phyloP scores from a whole-genome alignment of 176 grass and related monocot genomes.

The Bonia amplexicaulis region DNA sequence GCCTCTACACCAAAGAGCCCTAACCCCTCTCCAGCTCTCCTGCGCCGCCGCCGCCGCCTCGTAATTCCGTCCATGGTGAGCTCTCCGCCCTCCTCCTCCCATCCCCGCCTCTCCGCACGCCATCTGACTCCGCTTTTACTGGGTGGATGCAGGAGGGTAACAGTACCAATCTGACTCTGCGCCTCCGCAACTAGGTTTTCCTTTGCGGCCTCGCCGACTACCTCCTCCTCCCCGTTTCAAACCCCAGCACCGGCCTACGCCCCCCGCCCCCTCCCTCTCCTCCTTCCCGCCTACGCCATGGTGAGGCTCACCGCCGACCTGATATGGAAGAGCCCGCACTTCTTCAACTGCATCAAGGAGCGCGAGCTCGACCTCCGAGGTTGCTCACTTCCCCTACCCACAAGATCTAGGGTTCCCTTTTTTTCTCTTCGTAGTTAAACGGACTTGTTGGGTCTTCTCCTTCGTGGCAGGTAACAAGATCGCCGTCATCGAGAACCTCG shows the following conservation, averaged over 20 bases:
- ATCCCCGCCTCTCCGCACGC: neutral
- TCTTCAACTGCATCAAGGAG: constrained; percentile 97
- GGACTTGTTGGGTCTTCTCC: neutral
- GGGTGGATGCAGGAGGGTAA: neutral
- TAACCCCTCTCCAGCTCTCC: neutral
- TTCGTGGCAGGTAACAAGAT: constrained; percentile 80
- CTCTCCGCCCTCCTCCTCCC: neutral
- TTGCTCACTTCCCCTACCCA: neutral
- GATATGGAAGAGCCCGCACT: constrained; percentile 99
- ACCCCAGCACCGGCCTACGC: neutral
- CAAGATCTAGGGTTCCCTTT: constrained; percentile 30
- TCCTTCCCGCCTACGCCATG: constrained; percentile 26
- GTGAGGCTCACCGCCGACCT: constrained; percentile 88
- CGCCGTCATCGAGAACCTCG: constrained; percentile 82
- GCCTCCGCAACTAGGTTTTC: constrained; percentile 10
- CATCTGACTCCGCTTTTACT: neutral
- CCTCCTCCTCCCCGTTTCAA: neutral
- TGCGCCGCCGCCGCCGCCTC: neutral
- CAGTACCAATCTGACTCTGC: neutral
- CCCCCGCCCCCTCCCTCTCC: neutral
- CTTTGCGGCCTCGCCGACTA: neutral
- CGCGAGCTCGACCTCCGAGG: constrained; percentile 86
- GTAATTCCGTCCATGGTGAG: neutral
- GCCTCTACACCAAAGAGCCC: neutral
- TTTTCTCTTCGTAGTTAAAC: neutral